Evolutionary conservation across 1,139 yeast species (phyloP).

Genomic region (Pichia sp.): DNA sequence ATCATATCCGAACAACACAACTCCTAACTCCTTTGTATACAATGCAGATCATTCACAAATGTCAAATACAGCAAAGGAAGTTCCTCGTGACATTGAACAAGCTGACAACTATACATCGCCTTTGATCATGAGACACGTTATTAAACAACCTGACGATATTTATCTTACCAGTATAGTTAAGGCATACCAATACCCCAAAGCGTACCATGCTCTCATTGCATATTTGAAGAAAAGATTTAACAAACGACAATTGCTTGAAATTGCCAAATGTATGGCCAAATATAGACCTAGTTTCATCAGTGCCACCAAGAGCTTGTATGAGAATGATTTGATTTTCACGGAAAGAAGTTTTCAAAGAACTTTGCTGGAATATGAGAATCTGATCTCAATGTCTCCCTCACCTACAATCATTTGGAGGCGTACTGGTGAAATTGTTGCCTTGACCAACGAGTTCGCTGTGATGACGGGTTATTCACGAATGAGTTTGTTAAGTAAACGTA

Average conservation of each 20-base stretch:
- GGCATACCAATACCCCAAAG: conserved; percentile 63
- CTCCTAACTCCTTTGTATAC: conserved; percentile 34
- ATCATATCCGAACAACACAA: conserved; percentile 30
- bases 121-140: conserved; percentile 52
- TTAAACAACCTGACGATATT: conserved; percentile 62
- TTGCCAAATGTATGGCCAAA: conserved; percentile 63
- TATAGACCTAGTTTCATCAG: conserved; percentile 69
- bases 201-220: conserved; percentile 57
- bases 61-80: conserved; percentile 30
- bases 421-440: conserved; percentile 70
- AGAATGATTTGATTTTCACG: conserved; percentile 59
- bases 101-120: conserved; percentile 48
- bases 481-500: conserved; percentile 48
- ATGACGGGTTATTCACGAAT: conserved; percentile 53
- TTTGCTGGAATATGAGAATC: conserved; percentile 57
- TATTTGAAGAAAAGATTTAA: conserved; percentile 54
- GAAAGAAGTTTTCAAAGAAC: conserved; percentile 70
- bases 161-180: conserved; percentile 48
- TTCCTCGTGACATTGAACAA: conserved; percentile 29
- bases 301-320: conserved; percentile 65
- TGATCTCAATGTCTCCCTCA: conserved; percentile 54
- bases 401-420: conserved; percentile 78
- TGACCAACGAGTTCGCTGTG: conserved; percentile 62
- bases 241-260: conserved; percentile 47
- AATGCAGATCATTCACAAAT: conserved; percentile 30